Conservation (phyloP, 1,284 basidiomycete genomes). For the Ganoderma multipileum region DNA sequence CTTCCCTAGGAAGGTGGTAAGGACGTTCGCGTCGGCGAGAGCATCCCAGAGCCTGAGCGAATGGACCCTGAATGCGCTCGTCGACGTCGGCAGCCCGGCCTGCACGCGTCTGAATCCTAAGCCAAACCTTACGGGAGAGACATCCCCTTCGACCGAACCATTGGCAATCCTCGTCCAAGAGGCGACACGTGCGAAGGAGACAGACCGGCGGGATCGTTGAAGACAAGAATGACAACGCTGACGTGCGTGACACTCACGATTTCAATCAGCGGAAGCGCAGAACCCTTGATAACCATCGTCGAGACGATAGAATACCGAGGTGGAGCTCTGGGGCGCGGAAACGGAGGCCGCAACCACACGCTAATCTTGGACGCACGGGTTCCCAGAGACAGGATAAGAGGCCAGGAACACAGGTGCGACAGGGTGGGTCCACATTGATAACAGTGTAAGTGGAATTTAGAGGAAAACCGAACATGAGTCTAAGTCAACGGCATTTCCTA, state of each 20-base stretch:
- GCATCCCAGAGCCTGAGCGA: neutral
- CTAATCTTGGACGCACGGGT: conserved; percentile 5
- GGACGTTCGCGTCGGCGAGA: conserved; percentile 1
- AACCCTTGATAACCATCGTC: conserved; percentile 10
- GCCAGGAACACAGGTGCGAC: neutral
- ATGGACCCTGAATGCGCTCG: conserved; percentile 1
- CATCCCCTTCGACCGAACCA: neutral
- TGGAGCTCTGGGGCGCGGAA: neutral
- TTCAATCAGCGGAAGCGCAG: neutral
- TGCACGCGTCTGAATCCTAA: neutral
- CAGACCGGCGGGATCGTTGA: conserved; percentile 20
- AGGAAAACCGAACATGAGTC: neutral
- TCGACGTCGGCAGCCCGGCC: neutral
- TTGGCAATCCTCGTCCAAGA: neutral
- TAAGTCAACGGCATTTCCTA: neutral
- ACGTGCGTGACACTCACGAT: conserved; percentile 8
- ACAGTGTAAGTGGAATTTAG: conserved; percentile 13
- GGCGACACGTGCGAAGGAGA: neutral
- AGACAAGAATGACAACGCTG: conserved; percentile 5
- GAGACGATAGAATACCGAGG: conserved; percentile 9
- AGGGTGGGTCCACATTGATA: conserved; percentile 29
- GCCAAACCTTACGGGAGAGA: neutral
- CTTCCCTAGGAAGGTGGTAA: neutral
- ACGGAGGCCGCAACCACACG: neutral
- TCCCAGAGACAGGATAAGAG: conserved; percentile 4